phyloP scores from a whole-genome alignment of 148 eudicot genomes.

The Amaranthus palmeri region DNA sequence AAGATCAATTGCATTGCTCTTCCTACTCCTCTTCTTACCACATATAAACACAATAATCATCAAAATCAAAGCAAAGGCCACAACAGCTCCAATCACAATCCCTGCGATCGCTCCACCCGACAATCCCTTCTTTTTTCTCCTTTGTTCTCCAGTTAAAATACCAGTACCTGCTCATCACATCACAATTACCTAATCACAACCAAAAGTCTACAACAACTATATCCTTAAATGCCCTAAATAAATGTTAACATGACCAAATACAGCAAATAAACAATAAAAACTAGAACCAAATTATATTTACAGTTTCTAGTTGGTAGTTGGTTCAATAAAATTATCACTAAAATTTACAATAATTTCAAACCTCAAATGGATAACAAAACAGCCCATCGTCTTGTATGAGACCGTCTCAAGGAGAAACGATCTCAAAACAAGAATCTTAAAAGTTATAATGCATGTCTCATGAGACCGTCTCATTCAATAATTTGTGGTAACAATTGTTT shows the following conservation, averaged over 20 bases:
- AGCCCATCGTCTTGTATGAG: no score
- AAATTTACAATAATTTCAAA: no score
- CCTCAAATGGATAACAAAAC: no score
- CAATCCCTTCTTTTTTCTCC: conserved; percentile 33
- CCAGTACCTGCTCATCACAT: conserved; percentile 29
- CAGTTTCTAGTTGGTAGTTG: conserved; percentile 6
- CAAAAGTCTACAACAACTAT: background rate
- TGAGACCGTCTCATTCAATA: no score
- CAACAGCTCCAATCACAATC: conserved; percentile 62
- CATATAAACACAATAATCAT: conserved; percentile 44
- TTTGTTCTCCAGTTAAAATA: conserved; percentile 14
- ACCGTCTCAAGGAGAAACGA: no score
- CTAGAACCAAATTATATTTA: background rate
- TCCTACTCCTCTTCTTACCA: conserved; percentile 37
- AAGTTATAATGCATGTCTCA: background rate
- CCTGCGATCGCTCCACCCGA: conserved; percentile 80
- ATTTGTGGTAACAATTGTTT: no score
- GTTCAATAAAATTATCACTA: background rate
- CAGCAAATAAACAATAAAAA: background rate
- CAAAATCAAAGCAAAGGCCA: conserved; percentile 42
- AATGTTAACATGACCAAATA: background rate
- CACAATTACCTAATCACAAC: background rate
- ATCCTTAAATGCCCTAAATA: background rate
- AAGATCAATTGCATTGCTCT: conserved; percentile 40
- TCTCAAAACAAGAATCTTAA: no score